Conservation (phyloP, 2,329 filamentous ascomycete genomes). For the Colletotrichum sp. region DNA sequence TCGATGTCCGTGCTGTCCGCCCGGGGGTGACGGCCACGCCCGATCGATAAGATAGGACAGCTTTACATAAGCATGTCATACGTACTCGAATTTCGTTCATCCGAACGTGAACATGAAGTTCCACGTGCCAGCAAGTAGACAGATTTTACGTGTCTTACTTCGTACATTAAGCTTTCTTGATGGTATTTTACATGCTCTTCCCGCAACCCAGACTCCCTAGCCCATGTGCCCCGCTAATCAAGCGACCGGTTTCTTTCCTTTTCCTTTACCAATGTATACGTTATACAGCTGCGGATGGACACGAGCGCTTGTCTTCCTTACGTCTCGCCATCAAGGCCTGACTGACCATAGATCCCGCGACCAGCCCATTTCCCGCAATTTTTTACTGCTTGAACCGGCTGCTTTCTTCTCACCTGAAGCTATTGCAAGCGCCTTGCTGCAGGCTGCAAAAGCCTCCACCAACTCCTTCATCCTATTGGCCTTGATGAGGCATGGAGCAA, state of each 20-base stretch:
- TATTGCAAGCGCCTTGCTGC: conserved; percentile 73
- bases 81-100: background rate
- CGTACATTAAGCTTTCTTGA: background rate
- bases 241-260: background rate
- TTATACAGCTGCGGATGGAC: background rate
- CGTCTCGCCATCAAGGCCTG: conserved; percentile 37
- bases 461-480: conserved; percentile 76
- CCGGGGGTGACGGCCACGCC: background rate
- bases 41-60: background rate
- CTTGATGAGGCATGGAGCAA: conserved; percentile 68
- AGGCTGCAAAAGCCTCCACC: conserved; percentile 76
- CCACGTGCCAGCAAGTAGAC: background rate
- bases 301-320: background rate
- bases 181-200: background rate
- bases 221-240: background rate
- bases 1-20: background rate
- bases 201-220: background rate
- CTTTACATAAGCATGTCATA: background rate
- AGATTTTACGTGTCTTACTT: background rate
- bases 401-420: conserved; percentile 59
- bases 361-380: conserved; percentile 66
- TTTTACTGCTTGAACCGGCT: conserved; percentile 58
- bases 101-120: background rate
- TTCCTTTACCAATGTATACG: background rate
- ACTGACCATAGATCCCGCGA: conserved; percentile 67